Evolutionary conservation across 2,329 filamentous ascomycete genomes (phyloP), one percentile per base, ranked within the genome.

Genomic region (Monilinia aucupariae): DNA sequence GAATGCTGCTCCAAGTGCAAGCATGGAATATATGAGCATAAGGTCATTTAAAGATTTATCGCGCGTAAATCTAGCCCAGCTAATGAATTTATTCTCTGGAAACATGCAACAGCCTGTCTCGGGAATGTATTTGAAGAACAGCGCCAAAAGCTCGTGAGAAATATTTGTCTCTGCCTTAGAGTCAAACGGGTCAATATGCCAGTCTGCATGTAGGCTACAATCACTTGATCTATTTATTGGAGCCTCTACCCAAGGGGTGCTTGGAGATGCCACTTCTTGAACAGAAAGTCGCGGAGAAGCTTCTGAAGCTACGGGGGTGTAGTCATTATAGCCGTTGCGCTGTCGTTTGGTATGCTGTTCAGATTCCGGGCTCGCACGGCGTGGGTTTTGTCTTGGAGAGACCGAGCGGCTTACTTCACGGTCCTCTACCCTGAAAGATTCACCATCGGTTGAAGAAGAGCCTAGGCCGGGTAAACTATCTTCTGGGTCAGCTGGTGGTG

Each of bases 21-120:
- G 77, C 68, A 86, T 78, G 1, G 81, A 78, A 70, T 87, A 86
- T 12, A 87, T 74, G 4, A 87, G 75, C 80, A 86, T 84, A 48
- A 81, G 76, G 69, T 87, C 84, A 48, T 82, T 78, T 25, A 75
- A 73, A 17, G 77, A 79, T 68, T 83, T 85, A 13, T 77, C 67
- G 3, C 56, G 72, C 45, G 72, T 75, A 17, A 76, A 77, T 56
- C 77, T 76, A 41, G 83, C 74, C 85, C 85, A 87, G 27, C 75
- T 69, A 32, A 78, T 74, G 67, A 87, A 86, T 12, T 78, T 75
- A 47, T 76, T 72, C 43, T 78, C 76, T 2, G 84, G 83, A 64
- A 86, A 83, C 66, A 87, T 80, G 64, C 78, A 77, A 68, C 82
- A 84, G 13, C 80, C 77, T 5, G 78, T 78, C 63, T 79, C 78